Base-by-base conservation (phyloP, 225 moss, liverwort and hornwort genomes). In the Anthoceros angustus region DNA sequence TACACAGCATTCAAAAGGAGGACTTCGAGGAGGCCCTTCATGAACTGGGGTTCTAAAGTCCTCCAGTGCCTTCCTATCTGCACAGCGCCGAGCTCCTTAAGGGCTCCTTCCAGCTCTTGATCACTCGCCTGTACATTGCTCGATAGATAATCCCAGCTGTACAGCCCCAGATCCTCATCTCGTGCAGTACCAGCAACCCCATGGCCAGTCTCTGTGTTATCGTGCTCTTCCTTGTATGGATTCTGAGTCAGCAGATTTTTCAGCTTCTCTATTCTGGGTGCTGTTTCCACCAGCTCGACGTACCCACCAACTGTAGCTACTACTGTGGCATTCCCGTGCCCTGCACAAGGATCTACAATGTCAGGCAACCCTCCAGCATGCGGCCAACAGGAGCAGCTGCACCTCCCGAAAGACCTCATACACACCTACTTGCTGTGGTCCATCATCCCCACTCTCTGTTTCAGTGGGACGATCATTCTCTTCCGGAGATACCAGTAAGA, bases 241-340 rank as follows among this genome's bases (percentile, higher is more conserved):
- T 82, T 72, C 70, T 76, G 76, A 69, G 82, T 81, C 63, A 95
- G 77, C 41, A 95, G 79, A 61, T 11, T 25, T 70, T 77, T 86
- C 67, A 98, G 68, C 65, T 69, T 81, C 66, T 86, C 89, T 5
- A 92, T 69, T 49, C 77, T 87, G 11, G 95, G 95, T 48, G 86
- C 85, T 64, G 82, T 81, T 74, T 98, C 91, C 69, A 89, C 83
- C 11, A 98, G 76, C 72, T 92, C 95, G 64, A 98, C 78, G 49
- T 76, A 84, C 66, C 92, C 95, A 43, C 85, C 67, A 69, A 75
- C 78, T 62, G 88, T 86, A 42, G 92, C 89, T 70, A 86, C 84
- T n/a, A 82, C 87, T 66, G 77, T 77, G 43, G 77, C 79, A 70
- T 61, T 72, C 46, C 76, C 68, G 63, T 42, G 61, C 66, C 72